These are phyloP conservation scores for Nannizzia gypsea DNA, from an alignment of 2,329 filamentous ascomycete species.

Conservation along the genomic window DNA sequence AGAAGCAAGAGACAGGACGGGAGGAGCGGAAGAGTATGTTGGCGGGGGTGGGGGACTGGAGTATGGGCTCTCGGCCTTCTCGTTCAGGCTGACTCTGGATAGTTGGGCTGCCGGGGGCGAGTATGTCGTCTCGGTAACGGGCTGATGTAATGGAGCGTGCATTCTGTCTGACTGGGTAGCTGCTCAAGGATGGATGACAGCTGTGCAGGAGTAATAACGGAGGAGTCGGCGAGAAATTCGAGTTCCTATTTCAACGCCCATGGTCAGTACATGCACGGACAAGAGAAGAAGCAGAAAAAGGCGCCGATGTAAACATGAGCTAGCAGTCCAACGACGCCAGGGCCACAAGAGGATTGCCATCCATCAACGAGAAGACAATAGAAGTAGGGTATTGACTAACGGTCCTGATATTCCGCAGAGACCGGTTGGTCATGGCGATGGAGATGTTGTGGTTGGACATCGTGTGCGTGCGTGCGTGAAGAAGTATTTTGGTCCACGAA, in stretches of 20 bases:
- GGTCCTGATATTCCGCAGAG: slow-evolving; percentile 75
- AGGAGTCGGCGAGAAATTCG: slow-evolving; percentile 73
- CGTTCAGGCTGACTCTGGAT: slow-evolving; percentile 15
- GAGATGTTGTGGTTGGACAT: slow-evolving; percentile 29
- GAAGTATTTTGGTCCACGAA: not conserved
- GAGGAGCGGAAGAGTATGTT: slow-evolving; percentile 39
- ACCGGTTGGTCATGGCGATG: slow-evolving; percentile 62
- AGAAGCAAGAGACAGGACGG: slow-evolving; percentile 58
- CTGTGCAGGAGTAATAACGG: slow-evolving; percentile 61
- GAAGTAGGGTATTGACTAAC: slow-evolving; percentile 38
- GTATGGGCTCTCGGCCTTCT: slow-evolving; percentile 29
- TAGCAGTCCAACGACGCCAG: not conserved
- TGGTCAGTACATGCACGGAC: not conserved
- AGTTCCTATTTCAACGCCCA: slow-evolving; percentile 56
- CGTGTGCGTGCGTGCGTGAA: slow-evolving; percentile 5
- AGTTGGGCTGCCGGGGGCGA: slow-evolving; percentile 12
- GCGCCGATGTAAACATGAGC: not conserved
- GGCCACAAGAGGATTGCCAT: not conserved
- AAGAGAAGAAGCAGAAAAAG: not conserved
- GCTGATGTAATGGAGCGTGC: slow-evolving; percentile 20
- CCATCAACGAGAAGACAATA: slow-evolving; percentile 4
- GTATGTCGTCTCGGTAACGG: slow-evolving; percentile 11
- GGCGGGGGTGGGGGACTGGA: slow-evolving; percentile 38
- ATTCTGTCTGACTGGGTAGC: slow-evolving; percentile 48
- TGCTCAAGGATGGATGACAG: slow-evolving; percentile 63